These are phyloP conservation scores for Macroventuria anomochaeta DNA, from an alignment of 2,329 filamentous ascomycete genomes.

Conservation along the genomic window DNA sequence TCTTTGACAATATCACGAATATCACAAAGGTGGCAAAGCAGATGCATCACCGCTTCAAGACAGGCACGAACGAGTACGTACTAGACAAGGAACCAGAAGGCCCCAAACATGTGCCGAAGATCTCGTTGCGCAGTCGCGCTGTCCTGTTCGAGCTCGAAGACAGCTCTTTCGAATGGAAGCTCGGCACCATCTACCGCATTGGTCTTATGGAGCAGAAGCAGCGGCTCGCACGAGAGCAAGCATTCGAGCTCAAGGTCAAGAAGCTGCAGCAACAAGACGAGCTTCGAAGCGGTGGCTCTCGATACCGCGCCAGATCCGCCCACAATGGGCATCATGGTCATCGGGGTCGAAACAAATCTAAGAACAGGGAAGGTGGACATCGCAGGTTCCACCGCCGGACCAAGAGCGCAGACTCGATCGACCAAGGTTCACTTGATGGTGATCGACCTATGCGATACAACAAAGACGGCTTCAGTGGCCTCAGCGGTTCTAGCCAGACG, in stretches of 20 bases:
- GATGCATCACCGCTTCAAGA: conserved; percentile 90
- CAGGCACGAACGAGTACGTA: conserved; percentile 86
- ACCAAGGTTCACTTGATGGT: conserved; percentile 33
- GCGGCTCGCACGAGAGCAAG: conserved; percentile 85
- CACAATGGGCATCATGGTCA: conserved; percentile 46
- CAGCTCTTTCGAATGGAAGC: conserved; percentile 95
- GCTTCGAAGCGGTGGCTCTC: conserved; percentile 54
- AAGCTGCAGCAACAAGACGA: conserved; percentile 72
- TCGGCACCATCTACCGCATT: conserved; percentile 90
- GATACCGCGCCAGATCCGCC: conserved; percentile 60
- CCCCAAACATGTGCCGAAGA: conserved; percentile 83
- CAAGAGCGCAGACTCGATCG: conserved; percentile 46
- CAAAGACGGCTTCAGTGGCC: conserved; percentile 73
- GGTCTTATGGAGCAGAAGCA: conserved; percentile 90
- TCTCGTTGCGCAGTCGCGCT: conserved; percentile 81
- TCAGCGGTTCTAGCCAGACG: conserved; percentile 75
- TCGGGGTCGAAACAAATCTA: conserved; percentile 47
- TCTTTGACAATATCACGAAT: conserved; percentile 94
- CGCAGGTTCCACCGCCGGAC: conserved; percentile 47
- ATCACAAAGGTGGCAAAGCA: conserved; percentile 86
- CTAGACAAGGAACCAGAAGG: conserved; percentile 83
- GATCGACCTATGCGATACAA: conserved; percentile 69
- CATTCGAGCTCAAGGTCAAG: conserved; percentile 85
- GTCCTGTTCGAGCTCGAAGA: conserved; percentile 94
- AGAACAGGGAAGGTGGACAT: conserved; percentile 38